These are phyloP conservation scores for Tagetes patula DNA, from an alignment of 129 eudicot genomes.

Conservation along the genomic window DNA sequence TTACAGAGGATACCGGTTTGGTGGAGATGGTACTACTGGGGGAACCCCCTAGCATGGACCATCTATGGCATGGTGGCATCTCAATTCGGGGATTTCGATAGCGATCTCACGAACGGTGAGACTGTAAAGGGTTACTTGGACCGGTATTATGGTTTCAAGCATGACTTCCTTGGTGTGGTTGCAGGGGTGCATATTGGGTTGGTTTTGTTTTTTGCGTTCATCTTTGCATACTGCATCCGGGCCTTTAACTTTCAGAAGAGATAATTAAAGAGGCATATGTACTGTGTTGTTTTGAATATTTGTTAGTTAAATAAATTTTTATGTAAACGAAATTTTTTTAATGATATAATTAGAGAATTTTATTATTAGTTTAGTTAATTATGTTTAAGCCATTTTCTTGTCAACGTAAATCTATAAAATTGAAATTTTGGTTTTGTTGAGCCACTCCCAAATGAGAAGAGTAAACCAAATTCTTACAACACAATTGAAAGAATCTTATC, in stretches of 20 bases:
- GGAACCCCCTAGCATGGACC: constrained; percentile 49
- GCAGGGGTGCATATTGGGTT: constrained; percentile 35
- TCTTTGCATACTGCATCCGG: constrained; percentile 39
- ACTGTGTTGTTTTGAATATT: neutral
- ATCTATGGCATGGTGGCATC: constrained; percentile 51
- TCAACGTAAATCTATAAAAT: too few species aligned
- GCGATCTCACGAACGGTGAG: constrained; percentile 2
- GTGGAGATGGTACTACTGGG: constrained; percentile 63
- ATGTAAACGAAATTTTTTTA: neutral
- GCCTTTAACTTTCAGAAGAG: constrained; percentile 47
- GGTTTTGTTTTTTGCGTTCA: constrained; percentile 29
- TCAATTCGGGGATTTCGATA: constrained; percentile 38
- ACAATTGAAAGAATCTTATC: too few species aligned
- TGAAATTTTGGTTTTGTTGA: too few species aligned
- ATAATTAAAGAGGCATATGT: constrained; percentile 10
- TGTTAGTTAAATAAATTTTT: neutral
- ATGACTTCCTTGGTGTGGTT: constrained; percentile 34
- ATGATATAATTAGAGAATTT: neutral
- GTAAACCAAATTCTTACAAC: too few species aligned
- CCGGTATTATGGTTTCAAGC: constrained; percentile 38
- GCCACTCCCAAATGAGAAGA: too few species aligned
- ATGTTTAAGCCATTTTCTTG: too few species aligned
- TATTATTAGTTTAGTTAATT: constrained; percentile 2
- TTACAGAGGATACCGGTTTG: constrained; percentile 51
- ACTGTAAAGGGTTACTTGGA: constrained; percentile 36